These are phyloP conservation scores for Aspergillus sp. DNA, from an alignment of 2,329 filamentous ascomycete genomes.

Conservation along the genomic window DNA sequence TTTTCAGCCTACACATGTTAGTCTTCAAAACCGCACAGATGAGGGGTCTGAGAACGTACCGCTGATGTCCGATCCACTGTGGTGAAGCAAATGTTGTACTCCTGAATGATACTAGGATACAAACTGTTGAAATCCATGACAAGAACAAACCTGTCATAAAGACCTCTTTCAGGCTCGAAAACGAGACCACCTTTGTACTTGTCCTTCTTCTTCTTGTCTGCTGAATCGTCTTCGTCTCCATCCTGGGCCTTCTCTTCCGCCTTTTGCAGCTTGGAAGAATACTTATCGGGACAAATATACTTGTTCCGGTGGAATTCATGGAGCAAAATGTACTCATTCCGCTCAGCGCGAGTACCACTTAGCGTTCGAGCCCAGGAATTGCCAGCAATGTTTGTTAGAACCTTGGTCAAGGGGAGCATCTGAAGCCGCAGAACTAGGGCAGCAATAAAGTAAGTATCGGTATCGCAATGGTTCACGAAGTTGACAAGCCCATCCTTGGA, in stretches of 20 bases:
- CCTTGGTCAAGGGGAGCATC: conserved; percentile 89
- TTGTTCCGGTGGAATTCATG: conserved; percentile 97
- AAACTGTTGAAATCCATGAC: conserved; percentile 99
- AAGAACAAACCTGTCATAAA: conserved; percentile 97
- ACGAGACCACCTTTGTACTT: conserved; percentile 99
- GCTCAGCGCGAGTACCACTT: conserved; percentile 91
- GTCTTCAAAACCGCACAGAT: neutral
- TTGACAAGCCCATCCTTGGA: conserved; percentile 86
- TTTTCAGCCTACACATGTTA: conserved; percentile 46
- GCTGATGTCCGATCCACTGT: conserved; percentile 78
- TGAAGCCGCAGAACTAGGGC: conserved; percentile 86
- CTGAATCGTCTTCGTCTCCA: conserved; percentile 63
- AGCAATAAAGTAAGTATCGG: conserved; percentile 93
- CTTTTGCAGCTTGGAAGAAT: conserved; percentile 73
- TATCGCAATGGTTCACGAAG: conserved; percentile 89
- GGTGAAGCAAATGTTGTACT: conserved; percentile 99
- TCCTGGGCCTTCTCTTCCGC: conserved; percentile 69
- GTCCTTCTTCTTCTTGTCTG: conserved; percentile 91
- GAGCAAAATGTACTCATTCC: conserved; percentile 98
- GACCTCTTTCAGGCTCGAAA: conserved; percentile 94
- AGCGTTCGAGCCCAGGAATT: conserved; percentile 98
- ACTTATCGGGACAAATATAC: conserved; percentile 97
- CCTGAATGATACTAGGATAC: conserved; percentile 97
- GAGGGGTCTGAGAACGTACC: conserved; percentile 50
- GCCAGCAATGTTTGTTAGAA: conserved; percentile 91